Percentiles rank a stretch among this genome's conserved stretches.
These are phyloP conservation scores for Amaranthus palmeri DNA, from an alignment of 148 eudicot species.

Conservation along the genomic window DNA sequence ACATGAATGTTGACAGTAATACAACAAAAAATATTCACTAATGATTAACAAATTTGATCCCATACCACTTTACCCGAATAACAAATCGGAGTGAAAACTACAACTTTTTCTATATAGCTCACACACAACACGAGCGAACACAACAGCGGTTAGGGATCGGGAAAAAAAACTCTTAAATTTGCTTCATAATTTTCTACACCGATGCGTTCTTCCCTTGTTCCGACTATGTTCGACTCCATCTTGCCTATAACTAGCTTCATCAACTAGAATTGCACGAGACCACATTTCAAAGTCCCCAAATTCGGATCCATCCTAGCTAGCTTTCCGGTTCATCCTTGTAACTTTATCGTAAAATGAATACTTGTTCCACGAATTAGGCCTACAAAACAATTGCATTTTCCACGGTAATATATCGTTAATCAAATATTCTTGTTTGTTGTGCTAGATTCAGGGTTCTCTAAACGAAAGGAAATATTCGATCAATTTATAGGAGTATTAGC, in stretches of 20 bases:
- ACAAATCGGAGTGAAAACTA: conserved; percentile 7
- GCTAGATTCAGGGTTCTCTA: too few species aligned
- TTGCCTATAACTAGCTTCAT: conserved; percentile 12
- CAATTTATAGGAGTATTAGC: too few species aligned
- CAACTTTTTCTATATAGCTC: conserved; percentile 6
- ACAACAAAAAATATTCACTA: conserved; percentile 9
- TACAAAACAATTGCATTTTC: conserved; percentile 14
- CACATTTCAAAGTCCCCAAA: conserved; percentile 27
- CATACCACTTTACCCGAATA: neutral
- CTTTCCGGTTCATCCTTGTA: conserved; percentile 10
- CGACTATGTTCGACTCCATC: neutral
- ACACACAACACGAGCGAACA: conserved; percentile 6
- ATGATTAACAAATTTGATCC: conserved; percentile 11
- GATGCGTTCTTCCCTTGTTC: conserved; percentile 1
- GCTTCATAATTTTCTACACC: conserved; percentile 8
- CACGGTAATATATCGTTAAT: neutral
- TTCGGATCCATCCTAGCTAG: conserved; percentile 25
- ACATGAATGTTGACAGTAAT: neutral
- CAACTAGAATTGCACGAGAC: conserved; percentile 21
- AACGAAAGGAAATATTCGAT: too few species aligned
- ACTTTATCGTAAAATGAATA: conserved; percentile 3
- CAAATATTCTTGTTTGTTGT: neutral
- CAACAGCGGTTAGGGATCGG: neutral
- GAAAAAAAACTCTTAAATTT: neutral
- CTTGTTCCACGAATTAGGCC: conserved; percentile 20